Evolutionary conservation across 78 protist genomes (phyloP).

Genomic region (Corallochytrium limacisporum): DNA sequence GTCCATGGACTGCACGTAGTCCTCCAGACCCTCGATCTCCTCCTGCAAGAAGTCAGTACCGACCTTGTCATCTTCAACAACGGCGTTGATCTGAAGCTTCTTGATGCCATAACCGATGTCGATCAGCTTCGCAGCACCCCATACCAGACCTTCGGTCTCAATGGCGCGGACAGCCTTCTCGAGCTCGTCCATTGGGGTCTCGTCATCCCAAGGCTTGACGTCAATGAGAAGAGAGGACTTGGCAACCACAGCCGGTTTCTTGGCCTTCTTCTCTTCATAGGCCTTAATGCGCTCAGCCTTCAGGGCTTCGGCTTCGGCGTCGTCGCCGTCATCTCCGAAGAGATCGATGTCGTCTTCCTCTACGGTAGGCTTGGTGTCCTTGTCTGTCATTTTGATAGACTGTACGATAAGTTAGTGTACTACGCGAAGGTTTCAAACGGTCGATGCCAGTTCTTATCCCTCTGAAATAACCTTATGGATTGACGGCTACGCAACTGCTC

Average conservation of each 20-base stretch:
- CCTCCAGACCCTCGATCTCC: neutral
- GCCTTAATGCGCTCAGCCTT: too few species aligned
- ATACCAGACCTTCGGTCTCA: conserved; percentile 65
- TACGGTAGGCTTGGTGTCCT: too few species aligned
- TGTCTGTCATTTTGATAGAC: too few species aligned
- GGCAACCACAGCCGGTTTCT: neutral
- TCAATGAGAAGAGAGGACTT: conserved; percentile 61
- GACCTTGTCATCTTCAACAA: neutral
- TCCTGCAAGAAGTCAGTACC: neutral
- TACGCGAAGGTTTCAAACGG: too few species aligned
- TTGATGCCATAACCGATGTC: neutral
- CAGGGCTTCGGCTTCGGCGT: too few species aligned
- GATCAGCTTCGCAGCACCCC: conserved; percentile 60
- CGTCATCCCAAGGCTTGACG: conserved; percentile 80
- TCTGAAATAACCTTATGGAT: too few species aligned
- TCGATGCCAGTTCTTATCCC: too few species aligned
- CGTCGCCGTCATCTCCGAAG: too few species aligned
- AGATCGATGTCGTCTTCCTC: too few species aligned
- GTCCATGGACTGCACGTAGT: neutral
- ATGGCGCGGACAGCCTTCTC: conserved; percentile 29
- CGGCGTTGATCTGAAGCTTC: neutral
- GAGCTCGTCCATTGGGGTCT: conserved; percentile 53
- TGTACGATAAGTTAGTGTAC: too few species aligned
- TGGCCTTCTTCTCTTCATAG: too few species aligned
- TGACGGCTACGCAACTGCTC: too few species aligned